These are phyloP conservation scores for Pezicula rhizophila DNA, from an alignment of 2,329 filamentous ascomycete species.

Conservation along the genomic window DNA sequence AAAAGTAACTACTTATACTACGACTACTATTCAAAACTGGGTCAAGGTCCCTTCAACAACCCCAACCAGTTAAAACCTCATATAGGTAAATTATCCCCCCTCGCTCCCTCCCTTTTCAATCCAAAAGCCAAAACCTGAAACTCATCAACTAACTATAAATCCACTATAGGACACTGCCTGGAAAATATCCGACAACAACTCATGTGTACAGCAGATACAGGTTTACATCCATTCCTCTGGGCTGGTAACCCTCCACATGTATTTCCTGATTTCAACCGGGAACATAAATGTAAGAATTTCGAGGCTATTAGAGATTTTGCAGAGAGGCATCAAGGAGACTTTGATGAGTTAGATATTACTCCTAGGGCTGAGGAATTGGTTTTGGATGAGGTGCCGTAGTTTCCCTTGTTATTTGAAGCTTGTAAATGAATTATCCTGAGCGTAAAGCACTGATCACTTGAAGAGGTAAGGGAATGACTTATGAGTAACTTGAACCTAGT, in stretches of 20 bases:
- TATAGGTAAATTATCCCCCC: background rate
- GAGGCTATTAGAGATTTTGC: background rate
- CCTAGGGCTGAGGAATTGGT: background rate
- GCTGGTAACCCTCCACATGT: background rate
- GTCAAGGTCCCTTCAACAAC: background rate
- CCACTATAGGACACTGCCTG: background rate
- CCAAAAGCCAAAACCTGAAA: too few relatives aligned
- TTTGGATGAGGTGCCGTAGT: background rate
- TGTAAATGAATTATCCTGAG: too few relatives aligned
- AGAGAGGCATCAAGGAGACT: background rate
- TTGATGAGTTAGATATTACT: background rate
- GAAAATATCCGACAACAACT: background rate
- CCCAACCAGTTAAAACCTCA: background rate
- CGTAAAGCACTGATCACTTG: too few relatives aligned
- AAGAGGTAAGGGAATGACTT: too few relatives aligned
- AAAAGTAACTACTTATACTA: background rate
- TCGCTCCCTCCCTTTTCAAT: too few relatives aligned
- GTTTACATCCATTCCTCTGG: background rate
- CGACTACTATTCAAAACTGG: background rate
- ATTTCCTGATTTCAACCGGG: background rate
- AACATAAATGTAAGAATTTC: conserved; percentile 2
- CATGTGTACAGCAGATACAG: conserved; percentile 1
- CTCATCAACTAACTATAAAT: too few relatives aligned
- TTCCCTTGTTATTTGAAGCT: too few relatives aligned
- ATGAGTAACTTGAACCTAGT: too few relatives aligned